phyloP scores from a whole-genome alignment of 2,329 filamentous ascomycete genomes.

The Cladobotryum mycophilum region DNA sequence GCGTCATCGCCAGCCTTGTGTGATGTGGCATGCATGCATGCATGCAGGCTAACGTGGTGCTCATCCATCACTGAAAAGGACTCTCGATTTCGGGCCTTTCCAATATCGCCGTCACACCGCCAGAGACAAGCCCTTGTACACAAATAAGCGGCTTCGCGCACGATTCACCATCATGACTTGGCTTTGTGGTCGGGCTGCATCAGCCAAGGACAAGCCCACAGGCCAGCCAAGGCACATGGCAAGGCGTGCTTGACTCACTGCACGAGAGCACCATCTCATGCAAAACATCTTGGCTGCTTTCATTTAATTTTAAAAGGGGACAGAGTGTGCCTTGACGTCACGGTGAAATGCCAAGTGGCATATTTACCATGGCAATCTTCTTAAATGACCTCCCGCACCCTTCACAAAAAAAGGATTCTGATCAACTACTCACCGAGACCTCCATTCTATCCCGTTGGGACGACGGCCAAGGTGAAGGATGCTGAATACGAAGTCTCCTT shows the following conservation, averaged over 20 bases:
- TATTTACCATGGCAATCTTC: too few relatives aligned
- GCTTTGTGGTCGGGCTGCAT: neutral
- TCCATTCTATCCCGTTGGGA: neutral
- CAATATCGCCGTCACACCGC: conserved; percentile 10
- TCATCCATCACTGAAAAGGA: neutral
- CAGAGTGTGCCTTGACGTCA: neutral
- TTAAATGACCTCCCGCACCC: too few relatives aligned
- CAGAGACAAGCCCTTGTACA: neutral
- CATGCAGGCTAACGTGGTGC: neutral
- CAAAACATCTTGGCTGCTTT: neutral
- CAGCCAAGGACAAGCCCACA: neutral
- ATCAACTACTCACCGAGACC: neutral
- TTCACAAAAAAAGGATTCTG: neutral
- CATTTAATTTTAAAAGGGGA: neutral
- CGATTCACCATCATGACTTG: neutral
- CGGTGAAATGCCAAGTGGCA: too few relatives aligned
- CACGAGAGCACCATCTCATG: neutral
- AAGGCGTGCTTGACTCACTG: neutral
- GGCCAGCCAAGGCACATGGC: neutral
- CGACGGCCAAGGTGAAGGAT: neutral
- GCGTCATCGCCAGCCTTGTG: conserved; percentile 1
- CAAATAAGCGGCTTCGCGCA: neutral
- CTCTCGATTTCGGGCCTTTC: conserved; percentile 6
- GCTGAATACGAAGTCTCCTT: conserved; percentile 5
- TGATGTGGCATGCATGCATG: neutral